phyloP scores from a whole-genome alignment of 345 rosid species.

The Syzygium aromaticum region DNA sequence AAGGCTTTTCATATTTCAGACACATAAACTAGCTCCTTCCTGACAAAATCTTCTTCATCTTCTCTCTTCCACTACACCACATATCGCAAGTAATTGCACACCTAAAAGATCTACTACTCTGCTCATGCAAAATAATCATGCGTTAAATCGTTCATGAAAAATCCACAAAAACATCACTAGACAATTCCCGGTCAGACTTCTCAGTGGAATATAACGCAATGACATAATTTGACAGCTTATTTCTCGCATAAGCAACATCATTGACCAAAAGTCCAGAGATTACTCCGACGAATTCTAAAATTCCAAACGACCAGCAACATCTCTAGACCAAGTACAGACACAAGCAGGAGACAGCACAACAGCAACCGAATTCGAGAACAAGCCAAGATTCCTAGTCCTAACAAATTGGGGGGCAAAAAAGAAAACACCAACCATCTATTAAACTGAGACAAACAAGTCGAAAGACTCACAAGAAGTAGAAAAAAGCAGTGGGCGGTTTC shows the following conservation, averaged over 20 bases:
- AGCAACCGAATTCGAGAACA: not conserved
- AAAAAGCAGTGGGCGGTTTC: constrained; percentile 92
- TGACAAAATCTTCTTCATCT: not conserved
- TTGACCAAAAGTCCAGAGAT: not conserved
- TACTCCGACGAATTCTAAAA: not conserved
- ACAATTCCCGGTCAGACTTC: not conserved
- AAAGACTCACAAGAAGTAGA: constrained; percentile 61
- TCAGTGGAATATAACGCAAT: not conserved
- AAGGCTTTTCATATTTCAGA: not conserved
- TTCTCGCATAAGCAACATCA: not conserved
- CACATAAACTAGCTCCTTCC: not conserved
- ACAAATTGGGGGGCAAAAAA: not conserved
- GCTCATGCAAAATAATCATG: not conserved
- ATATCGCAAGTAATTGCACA: not conserved
- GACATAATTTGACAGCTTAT: not conserved
- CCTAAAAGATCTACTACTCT: not conserved
- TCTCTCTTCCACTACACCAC: not conserved
- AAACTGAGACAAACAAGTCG: not conserved
- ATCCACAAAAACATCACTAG: not conserved
- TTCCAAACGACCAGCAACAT: not conserved
- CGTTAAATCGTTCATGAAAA: too few relatives aligned
- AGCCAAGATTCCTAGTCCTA: not conserved
- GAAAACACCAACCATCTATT: not conserved
- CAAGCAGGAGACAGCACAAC: not conserved
- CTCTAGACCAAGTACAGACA: not conserved